Evolutionary conservation across 164 flowering plant genomes (phyloP).

Genomic region (Santalum album): DNA sequence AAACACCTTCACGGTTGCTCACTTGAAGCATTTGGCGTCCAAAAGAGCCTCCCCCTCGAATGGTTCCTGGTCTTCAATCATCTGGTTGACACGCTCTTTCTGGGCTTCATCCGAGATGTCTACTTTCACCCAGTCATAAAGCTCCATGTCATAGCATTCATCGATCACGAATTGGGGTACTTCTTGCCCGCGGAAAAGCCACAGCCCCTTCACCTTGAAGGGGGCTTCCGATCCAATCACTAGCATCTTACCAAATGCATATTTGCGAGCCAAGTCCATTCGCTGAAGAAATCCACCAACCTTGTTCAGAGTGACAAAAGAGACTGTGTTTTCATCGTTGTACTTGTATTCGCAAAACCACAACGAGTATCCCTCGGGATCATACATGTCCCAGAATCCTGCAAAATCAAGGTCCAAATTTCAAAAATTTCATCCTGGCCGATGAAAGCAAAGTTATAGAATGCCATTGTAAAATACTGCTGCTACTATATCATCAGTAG

Average conservation of each 20-base stretch:
- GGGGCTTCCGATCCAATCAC: constrained; percentile 70
- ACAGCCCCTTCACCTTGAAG: constrained; percentile 83
- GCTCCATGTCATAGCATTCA: constrained; percentile 91
- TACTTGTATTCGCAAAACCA: constrained; percentile 69
- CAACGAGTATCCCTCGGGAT: constrained; percentile 81
- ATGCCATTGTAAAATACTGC: no score
- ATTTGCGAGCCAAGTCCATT: constrained; percentile 87
- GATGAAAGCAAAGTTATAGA: no score
- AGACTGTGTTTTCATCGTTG: constrained; percentile 78
- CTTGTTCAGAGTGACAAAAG: constrained; percentile 82
- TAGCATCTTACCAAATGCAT: constrained; percentile 93
- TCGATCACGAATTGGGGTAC: constrained; percentile 71
- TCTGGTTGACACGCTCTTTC: constrained; percentile 77
- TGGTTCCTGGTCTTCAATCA: constrained; percentile 92
- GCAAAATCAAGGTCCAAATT: constrained; percentile 7
- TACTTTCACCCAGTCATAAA: constrained; percentile 77
- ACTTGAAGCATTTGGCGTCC: constrained; percentile 96
- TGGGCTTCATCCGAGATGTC: constrained; percentile 71
- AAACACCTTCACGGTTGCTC: constrained; percentile 9
- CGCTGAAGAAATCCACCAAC: constrained; percentile 61
- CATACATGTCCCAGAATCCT: constrained; percentile 99
- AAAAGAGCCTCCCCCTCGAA: constrained; percentile 79
- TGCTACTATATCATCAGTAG: no score
- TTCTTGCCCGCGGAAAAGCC: constrained; percentile 93
- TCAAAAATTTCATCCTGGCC: no score